These are phyloP conservation scores for Trichoderma gamsii DNA, from an alignment of 495 filamentous ascomycete species.

Conservation along the genomic window DNA sequence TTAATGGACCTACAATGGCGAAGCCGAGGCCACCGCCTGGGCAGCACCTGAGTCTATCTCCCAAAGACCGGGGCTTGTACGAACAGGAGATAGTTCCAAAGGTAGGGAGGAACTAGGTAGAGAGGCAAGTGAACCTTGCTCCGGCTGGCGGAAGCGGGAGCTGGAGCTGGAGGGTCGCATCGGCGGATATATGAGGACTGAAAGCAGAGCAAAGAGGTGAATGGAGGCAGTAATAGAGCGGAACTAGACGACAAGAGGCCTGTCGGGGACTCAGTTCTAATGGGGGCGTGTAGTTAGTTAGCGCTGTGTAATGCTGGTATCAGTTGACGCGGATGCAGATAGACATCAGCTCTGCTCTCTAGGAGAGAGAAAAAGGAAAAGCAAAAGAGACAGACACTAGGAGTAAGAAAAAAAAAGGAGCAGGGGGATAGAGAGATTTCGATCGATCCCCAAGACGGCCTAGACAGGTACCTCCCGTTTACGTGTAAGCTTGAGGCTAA, in stretches of 20 bases:
- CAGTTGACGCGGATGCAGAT: no score
- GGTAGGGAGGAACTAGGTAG: neutral
- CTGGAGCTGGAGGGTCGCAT: neutral
- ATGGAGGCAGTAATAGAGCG: neutral
- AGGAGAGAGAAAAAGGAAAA: neutral
- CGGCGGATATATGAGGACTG: neutral
- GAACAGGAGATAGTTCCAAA: neutral
- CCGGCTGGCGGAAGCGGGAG: constrained; percentile 3
- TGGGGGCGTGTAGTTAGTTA: neutral
- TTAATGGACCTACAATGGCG: no score
- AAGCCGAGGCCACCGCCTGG: no score
- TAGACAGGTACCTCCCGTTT: neutral
- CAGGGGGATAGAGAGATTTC: neutral
- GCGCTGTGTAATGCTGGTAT: no score
- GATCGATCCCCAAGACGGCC: neutral
- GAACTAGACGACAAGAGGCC: no score
- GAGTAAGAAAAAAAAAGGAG: neutral
- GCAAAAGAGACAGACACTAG: neutral
- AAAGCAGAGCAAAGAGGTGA: neutral
- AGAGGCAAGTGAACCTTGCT: neutral
- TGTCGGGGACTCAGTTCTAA: no score
- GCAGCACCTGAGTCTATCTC: neutral
- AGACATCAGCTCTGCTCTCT: no score
- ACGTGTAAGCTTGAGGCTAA: neutral
- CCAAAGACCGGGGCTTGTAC: neutral